A percentile compares a stretch with the other conserved stretches of the same genome.
These are phyloP conservation scores for Panellus pusillus DNA, from an alignment of 768 basidiomycete genomes.

Conservation along the genomic window DNA sequence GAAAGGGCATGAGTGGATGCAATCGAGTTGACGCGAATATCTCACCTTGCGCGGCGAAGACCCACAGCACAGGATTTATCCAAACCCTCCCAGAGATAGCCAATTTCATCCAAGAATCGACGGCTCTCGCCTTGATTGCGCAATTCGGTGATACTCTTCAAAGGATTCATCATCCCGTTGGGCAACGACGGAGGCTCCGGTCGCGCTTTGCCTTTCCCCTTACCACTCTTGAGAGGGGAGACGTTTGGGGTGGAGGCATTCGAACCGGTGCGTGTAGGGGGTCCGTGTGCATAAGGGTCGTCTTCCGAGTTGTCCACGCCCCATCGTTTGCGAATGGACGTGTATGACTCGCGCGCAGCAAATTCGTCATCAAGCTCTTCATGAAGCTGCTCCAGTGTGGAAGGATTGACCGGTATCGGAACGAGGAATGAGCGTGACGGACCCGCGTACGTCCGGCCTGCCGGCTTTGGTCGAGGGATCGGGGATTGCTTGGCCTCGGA, in stretches of 20 bases:
- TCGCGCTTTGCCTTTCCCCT: slow-evolving; percentile 38
- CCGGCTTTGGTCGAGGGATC: slow-evolving; percentile 27
- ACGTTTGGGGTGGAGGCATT: slow-evolving; percentile 34
- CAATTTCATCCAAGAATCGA: slow-evolving; percentile 80
- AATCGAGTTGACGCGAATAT: slow-evolving; percentile 8
- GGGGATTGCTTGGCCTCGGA: slow-evolving; percentile 26
- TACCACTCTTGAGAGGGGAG: slow-evolving; percentile 38
- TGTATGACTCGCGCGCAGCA: slow-evolving; percentile 68
- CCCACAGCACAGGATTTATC: slow-evolving; percentile 49
- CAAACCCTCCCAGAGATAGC: slow-evolving; percentile 83
- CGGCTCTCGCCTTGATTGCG: slow-evolving; percentile 79
- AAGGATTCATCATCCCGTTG: slow-evolving; percentile 64
- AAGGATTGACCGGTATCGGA: slow-evolving; percentile 43
- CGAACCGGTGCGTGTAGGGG: slow-evolving; percentile 32
- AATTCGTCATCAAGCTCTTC: slow-evolving; percentile 51
- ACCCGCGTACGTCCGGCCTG: slow-evolving; percentile 71
- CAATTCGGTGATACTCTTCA: slow-evolving; percentile 80
- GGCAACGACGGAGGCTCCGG: slow-evolving; percentile 37
- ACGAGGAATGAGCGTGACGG: slow-evolving; percentile 80
- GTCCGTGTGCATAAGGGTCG: slow-evolving; percentile 46
- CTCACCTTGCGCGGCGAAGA: slow-evolving; percentile 70
- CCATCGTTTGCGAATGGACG: slow-evolving; percentile 73
- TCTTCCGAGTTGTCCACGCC: slow-evolving; percentile 81
- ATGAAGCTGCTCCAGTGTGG: slow-evolving; percentile 28
- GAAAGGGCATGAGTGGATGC: neutral